These are phyloP conservation scores for Colletotrichum lentis DNA, from an alignment of 2,329 filamentous ascomycete species.

Conservation along the genomic window DNA sequence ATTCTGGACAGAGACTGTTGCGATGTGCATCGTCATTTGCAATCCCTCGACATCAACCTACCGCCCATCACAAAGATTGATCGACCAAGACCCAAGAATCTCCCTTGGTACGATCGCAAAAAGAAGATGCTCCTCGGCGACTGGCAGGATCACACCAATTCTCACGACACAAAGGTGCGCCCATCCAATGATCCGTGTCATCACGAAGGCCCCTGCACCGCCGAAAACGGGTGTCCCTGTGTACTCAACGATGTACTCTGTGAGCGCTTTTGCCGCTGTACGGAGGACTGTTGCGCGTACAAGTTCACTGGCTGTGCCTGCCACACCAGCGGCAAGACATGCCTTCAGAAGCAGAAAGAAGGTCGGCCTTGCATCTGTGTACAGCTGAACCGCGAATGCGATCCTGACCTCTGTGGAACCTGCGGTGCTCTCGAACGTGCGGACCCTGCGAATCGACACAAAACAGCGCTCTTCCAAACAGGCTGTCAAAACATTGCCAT, in stretches of 20 bases:
- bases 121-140: conserved; percentile 63
- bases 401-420: conserved; percentile 74
- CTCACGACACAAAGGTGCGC: conserved; percentile 64
- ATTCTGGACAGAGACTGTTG: conserved; percentile 62
- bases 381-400: conserved; percentile 79
- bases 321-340: conserved; percentile 66
- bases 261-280: conserved; percentile 75
- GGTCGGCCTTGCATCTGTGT: conserved; percentile 72
- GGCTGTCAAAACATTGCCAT: conserved; percentile 77
- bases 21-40: conserved; percentile 58
- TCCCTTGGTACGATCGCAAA: conserved; percentile 65
- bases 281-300: conserved; percentile 64
- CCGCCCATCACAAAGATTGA: conserved; percentile 41
- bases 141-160: conserved; percentile 64
- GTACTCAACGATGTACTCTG: conserved; percentile 69
- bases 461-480: conserved; percentile 62
- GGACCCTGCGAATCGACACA: conserved; percentile 71
- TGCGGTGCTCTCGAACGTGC: conserved; percentile 76
- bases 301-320: conserved; percentile 75
- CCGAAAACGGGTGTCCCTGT: conserved; percentile 67
- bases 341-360: conserved; percentile 63
- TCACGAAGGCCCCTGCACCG: conserved; percentile 73
- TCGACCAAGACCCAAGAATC: conserved; percentile 52
- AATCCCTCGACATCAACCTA: conserved; percentile 50
- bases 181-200: conserved; percentile 71